Evolutionary conservation across 2,329 filamentous ascomycete species (phyloP), one percentile per base, ranked within the genome.

Genomic region (Botrytis paeoniae): DNA sequence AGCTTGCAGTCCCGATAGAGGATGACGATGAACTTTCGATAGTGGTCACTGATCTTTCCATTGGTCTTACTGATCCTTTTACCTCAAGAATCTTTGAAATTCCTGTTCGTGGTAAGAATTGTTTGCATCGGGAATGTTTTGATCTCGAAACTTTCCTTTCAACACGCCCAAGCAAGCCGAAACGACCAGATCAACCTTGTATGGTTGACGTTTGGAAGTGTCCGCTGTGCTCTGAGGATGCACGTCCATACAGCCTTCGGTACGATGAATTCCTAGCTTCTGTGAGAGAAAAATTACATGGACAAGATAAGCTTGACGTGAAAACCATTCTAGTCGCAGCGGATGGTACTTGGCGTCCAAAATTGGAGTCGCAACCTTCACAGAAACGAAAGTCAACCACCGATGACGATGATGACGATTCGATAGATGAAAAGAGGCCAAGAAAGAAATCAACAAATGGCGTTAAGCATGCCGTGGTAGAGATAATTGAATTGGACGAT

Each of bases 61-160:
- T 94, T 71, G 86, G 90, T 74, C 82, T 94, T 22, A 84, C 89
- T 0, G 91, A 93, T 80, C 91, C 92, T 0, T 93, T 92, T 79
- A 91, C 85, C 73, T 84, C 87, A 1, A 83, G 79, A 20, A 86
- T 96, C 18, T 94, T 92, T 80, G 84, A 87, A 8, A 85, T 87
- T 0, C 95, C 96, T 1, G 93, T 91, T 2, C 91, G 95, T 41
- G 90, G 93, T 39, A 83, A 79, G 12, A 78, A 81, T 4, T 99
- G 96, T 81, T 84, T 84, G 37, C 95, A 99, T 80, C 84, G 91
- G 51, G 93, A 98, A 80, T 97, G 94, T 80, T 98, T 98, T 80
- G 95, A 98, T 80, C 88, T 98, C 12, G 87, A 92, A 32, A 95
- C 89, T 0, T 98, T 93, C 84, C 86, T 99, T 14, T 82, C 85